A percentile compares a stretch with the other conserved stretches of the same genome.
phyloP scores from a whole-genome alignment of 129 eudicot genomes.

The Arctium minus region DNA sequence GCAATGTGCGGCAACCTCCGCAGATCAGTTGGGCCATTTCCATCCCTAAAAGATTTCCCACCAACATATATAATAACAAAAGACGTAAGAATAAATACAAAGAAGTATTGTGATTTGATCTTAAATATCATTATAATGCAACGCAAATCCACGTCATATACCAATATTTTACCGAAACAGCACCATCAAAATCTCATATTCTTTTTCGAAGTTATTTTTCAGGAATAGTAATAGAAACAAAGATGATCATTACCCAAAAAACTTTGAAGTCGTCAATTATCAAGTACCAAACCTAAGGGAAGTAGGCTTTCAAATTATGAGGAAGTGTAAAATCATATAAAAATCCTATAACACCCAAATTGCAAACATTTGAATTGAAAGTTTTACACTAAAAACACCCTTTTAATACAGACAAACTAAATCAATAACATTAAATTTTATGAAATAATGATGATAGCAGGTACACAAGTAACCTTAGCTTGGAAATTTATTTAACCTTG shows the following conservation, averaged over 20 bases:
- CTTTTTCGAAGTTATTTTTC: not conserved
- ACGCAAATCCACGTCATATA: not conserved
- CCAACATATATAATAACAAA: not conserved
- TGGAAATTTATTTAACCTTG: not conserved
- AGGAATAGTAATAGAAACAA: not conserved
- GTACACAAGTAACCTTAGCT: not conserved
- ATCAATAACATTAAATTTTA: not conserved
- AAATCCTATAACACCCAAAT: not conserved
- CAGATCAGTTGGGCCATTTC: constrained; percentile 86
- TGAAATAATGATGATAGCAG: not conserved
- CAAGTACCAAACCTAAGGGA: not conserved
- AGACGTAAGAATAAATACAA: not conserved
- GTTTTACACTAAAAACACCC: not conserved
- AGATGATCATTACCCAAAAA: not conserved
- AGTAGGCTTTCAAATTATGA: not conserved
- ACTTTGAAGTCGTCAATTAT: not conserved
- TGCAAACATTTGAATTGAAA: not conserved
- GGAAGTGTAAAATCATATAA: not conserved
- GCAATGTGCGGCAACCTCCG: constrained; percentile 77
- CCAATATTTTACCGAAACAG: not conserved
- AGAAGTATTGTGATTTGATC: not conserved
- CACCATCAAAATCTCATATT: not conserved
- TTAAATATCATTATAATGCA: not conserved
- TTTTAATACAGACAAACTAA: not conserved
- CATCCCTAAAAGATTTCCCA: constrained; percentile 43